phyloP scores from a whole-genome alignment of 768 basidiomycete species.

The Sutorius australiensis region DNA sequence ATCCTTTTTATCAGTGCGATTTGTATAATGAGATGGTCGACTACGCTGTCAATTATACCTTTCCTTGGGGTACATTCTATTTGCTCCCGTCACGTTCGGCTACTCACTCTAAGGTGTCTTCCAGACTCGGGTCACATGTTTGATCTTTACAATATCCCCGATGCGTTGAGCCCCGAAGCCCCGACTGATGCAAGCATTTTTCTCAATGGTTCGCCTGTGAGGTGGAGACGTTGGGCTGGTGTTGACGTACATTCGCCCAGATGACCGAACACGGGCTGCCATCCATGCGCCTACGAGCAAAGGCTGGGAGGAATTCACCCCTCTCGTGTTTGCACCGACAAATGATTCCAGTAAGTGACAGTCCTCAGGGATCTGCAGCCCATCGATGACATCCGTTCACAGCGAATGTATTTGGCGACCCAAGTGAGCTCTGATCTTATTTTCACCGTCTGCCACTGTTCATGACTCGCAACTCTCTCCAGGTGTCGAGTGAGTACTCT shows the following conservation, averaged over 20 bases:
- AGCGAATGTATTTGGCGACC: conserved; percentile 23
- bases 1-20: conserved; percentile 33
- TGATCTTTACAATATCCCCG: conserved; percentile 44
- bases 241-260: no score
- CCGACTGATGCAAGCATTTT: background rate
- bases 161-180: background rate
- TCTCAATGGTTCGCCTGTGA: background rate
- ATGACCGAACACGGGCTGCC: no score
- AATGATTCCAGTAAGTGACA: no score
- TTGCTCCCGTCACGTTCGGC: no score
- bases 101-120: background rate
- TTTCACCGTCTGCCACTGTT: background rate
- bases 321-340: no score
- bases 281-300: no score
- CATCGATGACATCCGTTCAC: background rate
- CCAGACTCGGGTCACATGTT: conserved; percentile 28
- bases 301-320: no score
- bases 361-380: background rate
- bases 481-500: conserved; percentile 33
- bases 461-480: background rate
- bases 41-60: no score
- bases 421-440: conserved; percentile 25
- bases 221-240: background rate
- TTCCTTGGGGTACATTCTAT: no score
- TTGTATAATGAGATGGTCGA: no score